Percentiles rank a stretch among this genome's conserved stretches.
phyloP scores from a whole-genome alignment of 164 flowering plant species.

The grape (Vitis vinifera) region DNA sequence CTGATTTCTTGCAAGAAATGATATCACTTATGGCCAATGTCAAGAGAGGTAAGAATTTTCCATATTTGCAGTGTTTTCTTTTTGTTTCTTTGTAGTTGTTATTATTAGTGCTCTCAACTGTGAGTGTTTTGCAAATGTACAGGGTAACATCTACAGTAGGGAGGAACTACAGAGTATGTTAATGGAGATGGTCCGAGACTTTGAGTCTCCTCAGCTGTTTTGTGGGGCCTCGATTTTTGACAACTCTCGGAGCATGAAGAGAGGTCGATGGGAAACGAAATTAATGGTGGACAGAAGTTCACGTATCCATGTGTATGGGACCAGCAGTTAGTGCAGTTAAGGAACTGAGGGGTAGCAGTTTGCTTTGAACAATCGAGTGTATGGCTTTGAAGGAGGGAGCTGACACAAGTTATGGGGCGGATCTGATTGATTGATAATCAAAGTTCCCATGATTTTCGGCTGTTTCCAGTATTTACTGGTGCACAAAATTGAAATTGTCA shows the following conservation, averaged over 20 bases:
- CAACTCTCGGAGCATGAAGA: slow-evolving; percentile 16
- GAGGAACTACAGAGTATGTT: slow-evolving; percentile 33
- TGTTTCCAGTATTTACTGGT: too few species aligned
- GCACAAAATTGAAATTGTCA: too few species aligned
- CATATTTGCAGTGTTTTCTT: background rate
- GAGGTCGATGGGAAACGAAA: slow-evolving; percentile 14
- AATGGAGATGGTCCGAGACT: slow-evolving; percentile 39
- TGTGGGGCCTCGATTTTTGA: slow-evolving; percentile 5
- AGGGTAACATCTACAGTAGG: slow-evolving; percentile 40
- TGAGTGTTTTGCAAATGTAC: background rate
- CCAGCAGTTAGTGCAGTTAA: slow-evolving; percentile 5
- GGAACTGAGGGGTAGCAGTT: background rate
- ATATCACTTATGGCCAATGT: slow-evolving; percentile 42
- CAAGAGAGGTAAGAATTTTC: slow-evolving; percentile 36
- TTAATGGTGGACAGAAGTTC: background rate
- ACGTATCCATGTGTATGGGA: background rate
- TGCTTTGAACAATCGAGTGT: too few species aligned
- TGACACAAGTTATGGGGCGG: background rate
- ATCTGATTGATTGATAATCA: background rate
- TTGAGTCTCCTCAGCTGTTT: slow-evolving; percentile 17
- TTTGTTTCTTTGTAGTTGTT: background rate
- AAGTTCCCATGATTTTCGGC: too few species aligned
- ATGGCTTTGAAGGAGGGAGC: background rate
- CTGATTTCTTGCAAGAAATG: slow-evolving; percentile 62
- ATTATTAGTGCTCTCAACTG: background rate